Conservation (phyloP, 2,329 filamentous ascomycete genomes). For the Colletotrichum cordylinicola region DNA sequence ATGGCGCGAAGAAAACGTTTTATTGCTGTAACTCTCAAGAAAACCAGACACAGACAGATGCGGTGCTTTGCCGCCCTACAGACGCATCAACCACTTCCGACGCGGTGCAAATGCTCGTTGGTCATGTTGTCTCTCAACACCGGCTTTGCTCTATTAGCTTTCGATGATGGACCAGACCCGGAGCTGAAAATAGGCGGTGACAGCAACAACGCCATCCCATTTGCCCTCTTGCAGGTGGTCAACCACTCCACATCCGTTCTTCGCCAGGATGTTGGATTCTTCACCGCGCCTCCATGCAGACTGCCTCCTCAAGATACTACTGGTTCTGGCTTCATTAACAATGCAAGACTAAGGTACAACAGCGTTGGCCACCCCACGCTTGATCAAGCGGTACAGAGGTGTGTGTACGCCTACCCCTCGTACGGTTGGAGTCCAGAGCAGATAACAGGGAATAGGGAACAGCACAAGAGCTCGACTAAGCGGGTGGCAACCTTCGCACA, state of each 20-base stretch:
- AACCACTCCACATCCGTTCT: background rate
- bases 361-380: background rate
- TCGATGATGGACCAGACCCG: background rate
- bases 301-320: background rate
- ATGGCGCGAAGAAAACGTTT: background rate
- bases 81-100: background rate
- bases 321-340: background rate
- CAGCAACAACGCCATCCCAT: background rate
- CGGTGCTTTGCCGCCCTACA: no score
- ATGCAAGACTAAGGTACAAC: background rate
- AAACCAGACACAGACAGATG: background rate
- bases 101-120: background rate
- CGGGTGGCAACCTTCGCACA: background rate
- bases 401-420: no score
- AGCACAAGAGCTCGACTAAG: background rate
- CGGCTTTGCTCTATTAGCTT: background rate
- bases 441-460: no score
- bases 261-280: background rate
- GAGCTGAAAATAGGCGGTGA: background rate
- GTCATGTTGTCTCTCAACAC: background rate
- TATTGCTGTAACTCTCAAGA: background rate
- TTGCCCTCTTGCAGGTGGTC: background rate
- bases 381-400: background rate
- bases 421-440: no score
- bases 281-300: background rate